These are phyloP conservation scores for Sporisorium graminicola DNA, from an alignment of 1,284 basidiomycete species.

Conservation along the genomic window DNA sequence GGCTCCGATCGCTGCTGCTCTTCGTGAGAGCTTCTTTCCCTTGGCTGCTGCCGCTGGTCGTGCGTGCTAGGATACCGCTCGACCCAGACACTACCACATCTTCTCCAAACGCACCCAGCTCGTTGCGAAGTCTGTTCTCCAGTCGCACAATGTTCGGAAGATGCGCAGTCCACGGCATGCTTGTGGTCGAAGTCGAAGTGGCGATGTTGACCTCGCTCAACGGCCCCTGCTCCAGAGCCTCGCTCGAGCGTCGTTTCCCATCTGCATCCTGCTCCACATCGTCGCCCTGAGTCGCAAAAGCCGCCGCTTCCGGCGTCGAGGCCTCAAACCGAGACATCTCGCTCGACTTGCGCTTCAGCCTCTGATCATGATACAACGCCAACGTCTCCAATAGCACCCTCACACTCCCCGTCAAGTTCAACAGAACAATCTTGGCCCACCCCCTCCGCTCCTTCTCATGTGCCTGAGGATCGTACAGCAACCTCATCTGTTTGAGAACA, in stretches of 20 bases:
- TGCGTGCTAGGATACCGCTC: background rate
- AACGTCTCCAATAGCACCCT: slow-evolving; percentile 36
- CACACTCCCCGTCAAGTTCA: slow-evolving; percentile 48
- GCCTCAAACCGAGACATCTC: slow-evolving; percentile 1
- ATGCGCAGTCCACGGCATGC: slow-evolving; percentile 14
- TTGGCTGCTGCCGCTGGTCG: background rate
- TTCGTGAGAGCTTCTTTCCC: background rate
- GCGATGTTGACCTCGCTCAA: slow-evolving; percentile 11
- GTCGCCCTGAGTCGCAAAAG: background rate
- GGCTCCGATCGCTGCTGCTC: slow-evolving; percentile 15
- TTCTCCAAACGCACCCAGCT: slow-evolving; percentile 37
- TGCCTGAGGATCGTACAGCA: slow-evolving; percentile 53
- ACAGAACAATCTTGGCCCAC: slow-evolving; percentile 45
- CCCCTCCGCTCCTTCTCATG: slow-evolving; percentile 45
- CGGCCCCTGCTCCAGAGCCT: slow-evolving; percentile 7
- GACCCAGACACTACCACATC: slow-evolving; percentile 1
- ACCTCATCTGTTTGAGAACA: slow-evolving; percentile 58
- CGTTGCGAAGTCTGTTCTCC: slow-evolving; percentile 13
- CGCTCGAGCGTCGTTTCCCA: background rate
- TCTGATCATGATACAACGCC: slow-evolving; percentile 13
- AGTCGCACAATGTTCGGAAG: slow-evolving; percentile 10
- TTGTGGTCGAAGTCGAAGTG: background rate
- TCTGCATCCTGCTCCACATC: background rate
- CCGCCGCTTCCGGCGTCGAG: background rate
- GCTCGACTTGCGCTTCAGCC: slow-evolving; percentile 10